phyloP scores from a whole-genome alignment of 306 rosid genomes.

The Prunus campanulata region DNA sequence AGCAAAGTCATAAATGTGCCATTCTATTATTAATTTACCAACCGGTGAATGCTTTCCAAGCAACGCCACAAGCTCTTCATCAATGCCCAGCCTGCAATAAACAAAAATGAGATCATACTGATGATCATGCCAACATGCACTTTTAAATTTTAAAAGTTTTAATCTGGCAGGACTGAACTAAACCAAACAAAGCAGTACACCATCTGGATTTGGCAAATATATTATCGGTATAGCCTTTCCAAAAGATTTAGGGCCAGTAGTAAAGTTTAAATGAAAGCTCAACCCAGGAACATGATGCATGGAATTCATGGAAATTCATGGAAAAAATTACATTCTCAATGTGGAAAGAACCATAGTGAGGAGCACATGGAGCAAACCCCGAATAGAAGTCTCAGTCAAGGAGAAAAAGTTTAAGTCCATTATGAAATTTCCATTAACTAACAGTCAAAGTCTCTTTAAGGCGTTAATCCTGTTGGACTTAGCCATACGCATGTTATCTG shows the following conservation, averaged over 20 bases:
- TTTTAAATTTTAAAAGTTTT: background rate
- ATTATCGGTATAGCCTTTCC: background rate
- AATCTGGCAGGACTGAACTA: background rate
- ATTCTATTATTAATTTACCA: slow-evolving; percentile 22
- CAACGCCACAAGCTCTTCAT: slow-evolving; percentile 89
- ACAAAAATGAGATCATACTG: slow-evolving; percentile 25
- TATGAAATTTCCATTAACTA: background rate
- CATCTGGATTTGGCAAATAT: background rate
- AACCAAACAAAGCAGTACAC: background rate
- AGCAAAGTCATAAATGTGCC: background rate
- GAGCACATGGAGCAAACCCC: background rate
- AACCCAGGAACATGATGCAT: background rate
- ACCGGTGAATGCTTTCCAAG: slow-evolving; percentile 91
- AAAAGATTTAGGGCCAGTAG: background rate
- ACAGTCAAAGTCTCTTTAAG: background rate
- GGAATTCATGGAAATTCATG: background rate
- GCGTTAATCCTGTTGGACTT: background rate
- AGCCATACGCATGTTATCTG: background rate
- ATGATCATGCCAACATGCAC: background rate
- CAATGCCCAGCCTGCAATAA: slow-evolving; percentile 76
- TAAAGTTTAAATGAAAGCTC: background rate
- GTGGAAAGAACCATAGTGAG: background rate
- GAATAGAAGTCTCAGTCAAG: background rate
- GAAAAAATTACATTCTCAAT: background rate
- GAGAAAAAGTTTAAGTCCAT: background rate